Evolutionary conservation across 2,329 filamentous ascomycete genomes (phyloP).

Genomic region (Trichoderma sp.): DNA sequence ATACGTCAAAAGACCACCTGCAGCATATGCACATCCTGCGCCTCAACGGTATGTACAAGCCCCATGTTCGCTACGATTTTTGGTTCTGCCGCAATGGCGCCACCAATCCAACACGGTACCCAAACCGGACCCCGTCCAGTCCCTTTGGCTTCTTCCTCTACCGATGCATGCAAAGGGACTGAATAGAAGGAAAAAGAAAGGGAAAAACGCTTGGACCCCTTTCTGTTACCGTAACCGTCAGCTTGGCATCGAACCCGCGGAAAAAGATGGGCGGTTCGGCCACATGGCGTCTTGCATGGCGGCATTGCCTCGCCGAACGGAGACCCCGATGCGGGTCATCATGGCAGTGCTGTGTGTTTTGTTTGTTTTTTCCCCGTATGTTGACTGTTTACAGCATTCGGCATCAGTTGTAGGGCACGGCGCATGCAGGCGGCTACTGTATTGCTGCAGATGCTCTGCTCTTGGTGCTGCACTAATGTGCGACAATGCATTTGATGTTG

Average conservation of each 20-base stretch:
- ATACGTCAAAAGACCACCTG: not conserved
- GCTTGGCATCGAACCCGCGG: not conserved
- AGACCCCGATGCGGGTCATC: slow-evolving; percentile 22
- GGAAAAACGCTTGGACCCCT: not conserved
- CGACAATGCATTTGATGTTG: not conserved
- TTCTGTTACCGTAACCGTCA: not conserved
- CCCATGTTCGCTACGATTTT: not conserved
- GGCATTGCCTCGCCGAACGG: slow-evolving; percentile 15
- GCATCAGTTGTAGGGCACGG: not conserved
- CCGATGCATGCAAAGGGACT: not conserved
- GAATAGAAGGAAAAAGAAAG: not conserved
- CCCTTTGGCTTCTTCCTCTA: not conserved
- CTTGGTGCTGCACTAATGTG: not conserved
- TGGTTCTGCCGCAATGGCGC: slow-evolving; percentile 3
- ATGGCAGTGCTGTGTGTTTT: slow-evolving; percentile 18
- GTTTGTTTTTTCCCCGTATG: not conserved
- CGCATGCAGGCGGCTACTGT: not conserved
- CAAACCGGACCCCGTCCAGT: not conserved
- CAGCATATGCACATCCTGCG: slow-evolving; percentile 1
- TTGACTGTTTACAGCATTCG: not conserved
- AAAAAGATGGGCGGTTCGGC: slow-evolving; percentile 2
- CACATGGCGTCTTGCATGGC: slow-evolving; percentile 9
- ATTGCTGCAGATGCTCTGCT: not conserved
- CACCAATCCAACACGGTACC: not conserved
- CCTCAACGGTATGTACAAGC: not conserved